Base-by-base conservation (phyloP, 75 land plant genomes). In the Cupressus sempervirens region DNA sequence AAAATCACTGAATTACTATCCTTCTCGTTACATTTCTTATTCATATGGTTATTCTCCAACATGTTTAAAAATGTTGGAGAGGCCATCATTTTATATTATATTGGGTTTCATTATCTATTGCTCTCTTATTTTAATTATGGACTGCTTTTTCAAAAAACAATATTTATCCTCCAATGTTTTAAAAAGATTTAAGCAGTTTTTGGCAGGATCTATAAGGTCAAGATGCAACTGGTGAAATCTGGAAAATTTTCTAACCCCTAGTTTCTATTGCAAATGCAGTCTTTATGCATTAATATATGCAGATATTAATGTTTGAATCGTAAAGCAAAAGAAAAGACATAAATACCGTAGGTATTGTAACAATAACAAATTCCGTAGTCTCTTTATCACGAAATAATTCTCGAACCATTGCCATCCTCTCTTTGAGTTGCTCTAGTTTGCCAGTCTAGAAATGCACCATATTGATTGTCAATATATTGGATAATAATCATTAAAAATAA, bases 321-420 rank as follows among this genome's bases (percentile, higher is more conserved):
- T 79, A 45, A 79, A 23, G 38, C 18, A 40, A 80, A 85, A 80
- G 20, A 62, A 68, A 20, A 72, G 18, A 84, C 36, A 82, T 50
- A 72, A 14, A 75, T 91, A 96, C 99, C 85, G 99, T 97, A n/a
- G 98, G 99, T n/a, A 97, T 97, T 48, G 99, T 97, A 10, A 97
- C 99, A 82, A 97, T 96, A 82, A 97, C 91, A 87, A 97, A 96
- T 79, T 97, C 96, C 11, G 98, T 97, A 52, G 96, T 84, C 41
- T 96, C 95, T 34, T 88, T 89, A 81, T 97, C 90, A 50, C 93
- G 93, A 58, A 97, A 97, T 62, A 97, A 93, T 80, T 97, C 98
- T 41, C 96, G 91, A 75, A 97, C 96, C 95, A 93, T 93, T 34
- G 90, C 86, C 99, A 97, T 97, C 79, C 96, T 96, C 86, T 97